Conservation (phyloP, 306 rosid genomes). For the Acacia acuminata region DNA sequence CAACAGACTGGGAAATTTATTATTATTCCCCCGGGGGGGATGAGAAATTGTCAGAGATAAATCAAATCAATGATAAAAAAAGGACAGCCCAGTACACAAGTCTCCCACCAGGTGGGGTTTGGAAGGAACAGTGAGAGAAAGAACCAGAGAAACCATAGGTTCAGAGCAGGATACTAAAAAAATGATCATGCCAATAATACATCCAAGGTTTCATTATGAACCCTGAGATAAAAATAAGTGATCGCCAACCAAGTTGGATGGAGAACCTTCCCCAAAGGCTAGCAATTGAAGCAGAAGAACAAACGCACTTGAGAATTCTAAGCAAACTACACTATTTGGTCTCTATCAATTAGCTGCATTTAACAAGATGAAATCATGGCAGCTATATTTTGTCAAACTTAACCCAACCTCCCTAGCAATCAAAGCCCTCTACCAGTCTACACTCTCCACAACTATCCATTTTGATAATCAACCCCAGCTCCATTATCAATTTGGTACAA, state of each 20-base stretch:
- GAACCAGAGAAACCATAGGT: constrained; percentile 18
- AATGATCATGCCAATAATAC: constrained; percentile 8
- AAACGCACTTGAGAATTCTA: not conserved
- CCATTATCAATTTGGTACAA: not conserved
- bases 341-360: not conserved
- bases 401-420: not conserved
- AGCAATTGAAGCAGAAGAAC: not conserved
- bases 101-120: not conserved
- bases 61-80: constrained; percentile 16
- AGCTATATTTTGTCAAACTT: not conserved
- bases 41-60: not conserved
- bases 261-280: no score
- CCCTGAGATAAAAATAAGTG: not conserved
- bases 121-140: constrained; percentile 18
- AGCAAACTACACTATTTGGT: not conserved
- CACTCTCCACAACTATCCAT: not conserved
- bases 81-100: no score
- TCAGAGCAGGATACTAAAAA: not conserved
- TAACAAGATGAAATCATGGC: not conserved
- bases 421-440: not conserved
- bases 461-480: not conserved
- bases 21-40: no score
- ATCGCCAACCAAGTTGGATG: no score
- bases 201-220: constrained; percentile 10
- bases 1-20: constrained; percentile 84